Base-by-base conservation (phyloP, 2,329 filamentous ascomycete genomes). In the Ploettnerulaceae sp. region DNA sequence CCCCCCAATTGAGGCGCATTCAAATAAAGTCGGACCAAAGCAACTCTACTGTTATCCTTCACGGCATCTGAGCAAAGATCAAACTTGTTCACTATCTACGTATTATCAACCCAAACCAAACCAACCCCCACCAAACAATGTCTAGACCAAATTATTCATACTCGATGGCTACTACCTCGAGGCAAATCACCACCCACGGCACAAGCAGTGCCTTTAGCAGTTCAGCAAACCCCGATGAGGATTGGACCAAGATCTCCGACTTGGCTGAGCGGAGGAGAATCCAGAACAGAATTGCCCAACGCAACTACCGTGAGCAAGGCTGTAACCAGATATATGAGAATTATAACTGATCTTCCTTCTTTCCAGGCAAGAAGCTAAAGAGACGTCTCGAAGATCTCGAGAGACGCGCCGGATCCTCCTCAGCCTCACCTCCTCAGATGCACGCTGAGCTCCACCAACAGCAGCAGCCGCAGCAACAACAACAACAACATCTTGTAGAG, bases 221-320 rank as follows among this genome's bases (percentile, higher is more conserved):
- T 61, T 94, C 89, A 55, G 91, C 90, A 60, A 94, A 95, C 67
- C 87, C 91, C 45, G 90, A 96, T 64, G 91, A 97, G 71, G 91
- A 97, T 72, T 97, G 91, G 91, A 96, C 91, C 65, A 95, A 96
- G 80, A 95, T 97, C 66, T 95, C 91, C 48, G 91, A 97, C 68
- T 82, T 97, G 50, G 91, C 90, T 41, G 91, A 97, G 71, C 83
- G 93, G 64, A 77, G 90, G 62, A 81, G 90, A 65, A 95, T 96
- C 72, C 90, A 97, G 71, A 97, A 97, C 72, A 83, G 91, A 59
- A 96, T 97, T 75, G 91, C 91, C 58, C 91, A 97, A 71, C 84
- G 90, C 62, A 95, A 95, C 74, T 96, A 96, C 73, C 89, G 89
- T 95, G 75, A 66, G 82, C 77, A 43, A n/a, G 17, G 51, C 35